Base-by-base conservation (phyloP, 2,329 filamentous ascomycete species). In the Polychaeton citri region DNA sequence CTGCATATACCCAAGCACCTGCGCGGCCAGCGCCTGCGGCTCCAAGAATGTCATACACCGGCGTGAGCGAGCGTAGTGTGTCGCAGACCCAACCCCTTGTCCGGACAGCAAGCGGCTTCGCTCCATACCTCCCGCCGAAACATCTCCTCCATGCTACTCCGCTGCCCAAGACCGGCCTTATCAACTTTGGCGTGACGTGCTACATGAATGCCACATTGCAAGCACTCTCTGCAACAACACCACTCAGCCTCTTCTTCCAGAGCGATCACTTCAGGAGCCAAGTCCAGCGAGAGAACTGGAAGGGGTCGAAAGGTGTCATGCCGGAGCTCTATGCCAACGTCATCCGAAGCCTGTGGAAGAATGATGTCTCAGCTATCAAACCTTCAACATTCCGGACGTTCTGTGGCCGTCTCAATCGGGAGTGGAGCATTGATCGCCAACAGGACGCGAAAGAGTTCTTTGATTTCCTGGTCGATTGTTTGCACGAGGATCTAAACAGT, bases 161-260 rank as follows among this genome's bases (percentile, higher is more conserved):
- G 19, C 64, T 75, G 47, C 71, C 76, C n/a, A 64, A 66, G 21
- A 81, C 83, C 8, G 87, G 88, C 0, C 68, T 95, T 9, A 64
- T 76, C 39, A 95, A 95, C 48, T 82, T 85, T 28, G 74, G 76
- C 1, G 79, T 81, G 32, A 87, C 81, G 45, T 95, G 88, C 55
- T 95, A 94, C 53, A 86, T 90, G 67, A 95, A 94, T 58, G 79
- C 84, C n/a, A 79, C 79, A 0, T 66, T 96, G 18, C 88, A 96
- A 58, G 81, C 81, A 41, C 63, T 95, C 13, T 81, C 82, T 39
- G 79, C 78, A 2, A 88, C 86, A 1, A 62, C 69, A 6, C 64
- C 68, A 13, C 58, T 79, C 30, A 73, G 71, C 53, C 73, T 52
- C 60, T 74, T 61, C 70, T 94, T 70, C 64, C 72, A 60, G 54